These are phyloP conservation scores for Phoma sp. DNA, from an alignment of 2,329 filamentous ascomycete genomes.

Conservation along the genomic window DNA sequence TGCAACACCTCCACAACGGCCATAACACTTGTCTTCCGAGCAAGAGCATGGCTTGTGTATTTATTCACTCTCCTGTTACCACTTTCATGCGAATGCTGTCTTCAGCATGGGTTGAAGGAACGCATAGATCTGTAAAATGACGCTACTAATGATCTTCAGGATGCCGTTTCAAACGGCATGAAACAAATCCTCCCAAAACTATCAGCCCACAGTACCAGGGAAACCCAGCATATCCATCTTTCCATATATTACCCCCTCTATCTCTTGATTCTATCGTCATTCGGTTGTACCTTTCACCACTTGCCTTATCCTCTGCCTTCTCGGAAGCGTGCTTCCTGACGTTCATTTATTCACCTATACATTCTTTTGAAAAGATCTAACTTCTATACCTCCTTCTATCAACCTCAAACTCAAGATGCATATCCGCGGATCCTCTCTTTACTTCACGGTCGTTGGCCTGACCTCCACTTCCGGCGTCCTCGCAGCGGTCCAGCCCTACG, in stretches of 20 bases:
- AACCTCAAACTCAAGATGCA: conserved; percentile 27
- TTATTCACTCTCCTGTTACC: not conserved
- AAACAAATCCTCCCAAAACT: conserved; percentile 11
- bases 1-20: not conserved
- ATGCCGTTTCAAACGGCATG: conserved; percentile 28
- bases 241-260: conserved; percentile 14
- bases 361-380: conserved; percentile 29
- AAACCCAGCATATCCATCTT: conserved; percentile 5
- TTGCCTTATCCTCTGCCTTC: conserved; percentile 9
- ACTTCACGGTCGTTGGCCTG: conserved; percentile 38
- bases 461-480: conserved; percentile 38
- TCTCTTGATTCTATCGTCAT: conserved; percentile 1
- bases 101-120: not conserved
- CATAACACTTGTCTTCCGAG: not conserved
- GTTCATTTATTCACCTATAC: conserved; percentile 20
- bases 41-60: not conserved
- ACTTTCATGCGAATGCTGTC: not conserved
- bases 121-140: not conserved
- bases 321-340: conserved; percentile 33
- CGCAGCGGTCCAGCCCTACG: conserved; percentile 44
- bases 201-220: conserved; percentile 14
- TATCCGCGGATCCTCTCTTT: conserved; percentile 29
- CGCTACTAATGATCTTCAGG: conserved; percentile 34
- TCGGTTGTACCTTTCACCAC: conserved; percentile 17
- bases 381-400: conserved; percentile 12